A percentile compares a stretch with the other conserved stretches of the same genome.
Conservation (phyloP, 1,139 yeast genomes). For the Diutina pseudorugosa region DNA sequence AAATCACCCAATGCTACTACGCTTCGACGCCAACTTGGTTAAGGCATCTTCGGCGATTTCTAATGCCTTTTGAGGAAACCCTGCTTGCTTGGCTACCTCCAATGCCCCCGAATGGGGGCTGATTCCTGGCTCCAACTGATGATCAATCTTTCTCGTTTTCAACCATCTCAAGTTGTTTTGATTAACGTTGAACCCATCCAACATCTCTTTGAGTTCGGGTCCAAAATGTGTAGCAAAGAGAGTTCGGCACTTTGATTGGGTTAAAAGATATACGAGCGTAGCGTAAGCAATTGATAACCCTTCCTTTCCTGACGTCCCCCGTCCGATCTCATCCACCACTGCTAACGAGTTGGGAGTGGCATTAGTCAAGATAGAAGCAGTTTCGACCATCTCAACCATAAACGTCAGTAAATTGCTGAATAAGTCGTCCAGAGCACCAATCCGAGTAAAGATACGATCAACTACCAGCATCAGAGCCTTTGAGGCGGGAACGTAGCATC, state of each 20-base stretch:
- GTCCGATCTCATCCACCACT: constrained; percentile 88
- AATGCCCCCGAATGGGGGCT: constrained; percentile 72
- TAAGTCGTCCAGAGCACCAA: constrained; percentile 87
- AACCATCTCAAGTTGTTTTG: constrained; percentile 29
- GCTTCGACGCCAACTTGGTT: background rate
- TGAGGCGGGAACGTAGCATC: constrained; percentile 77
- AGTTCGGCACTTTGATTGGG: constrained; percentile 54
- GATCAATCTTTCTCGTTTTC: constrained; percentile 39
- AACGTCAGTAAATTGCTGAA: constrained; percentile 83
- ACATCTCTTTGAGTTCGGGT: constrained; percentile 36
- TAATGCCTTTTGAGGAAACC: constrained; percentile 60
- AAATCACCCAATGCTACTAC: background rate
- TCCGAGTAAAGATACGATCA: constrained; percentile 77
- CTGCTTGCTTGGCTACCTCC: constrained; percentile 76
- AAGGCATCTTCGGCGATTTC: constrained; percentile 32
- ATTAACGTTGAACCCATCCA: constrained; percentile 16
- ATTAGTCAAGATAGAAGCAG: constrained; percentile 62
- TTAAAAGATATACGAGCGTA: constrained; percentile 46
- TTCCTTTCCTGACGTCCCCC: constrained; percentile 87
- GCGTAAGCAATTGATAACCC: constrained; percentile 90
- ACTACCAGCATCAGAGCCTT: constrained; percentile 66
- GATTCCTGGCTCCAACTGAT: constrained; percentile 57
- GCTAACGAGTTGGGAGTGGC: constrained; percentile 76
- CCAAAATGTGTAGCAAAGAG: constrained; percentile 95
- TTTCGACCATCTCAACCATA: constrained; percentile 98